Conservation (phyloP, 371 early-diverging fungal genomes). For the Sporodiniella umbellata region DNA sequence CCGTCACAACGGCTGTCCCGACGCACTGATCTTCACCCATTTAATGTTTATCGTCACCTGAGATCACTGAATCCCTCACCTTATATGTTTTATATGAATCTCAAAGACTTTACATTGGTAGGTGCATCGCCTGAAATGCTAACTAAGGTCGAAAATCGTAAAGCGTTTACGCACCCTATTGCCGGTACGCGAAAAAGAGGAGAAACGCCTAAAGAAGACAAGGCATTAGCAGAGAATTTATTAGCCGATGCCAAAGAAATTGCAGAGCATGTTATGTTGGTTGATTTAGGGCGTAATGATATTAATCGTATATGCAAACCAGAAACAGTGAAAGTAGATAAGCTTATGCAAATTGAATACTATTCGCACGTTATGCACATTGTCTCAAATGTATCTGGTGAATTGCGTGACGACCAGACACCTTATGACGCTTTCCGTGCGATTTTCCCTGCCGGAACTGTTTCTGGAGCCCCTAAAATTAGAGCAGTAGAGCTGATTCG, state of each 20-base stretch:
- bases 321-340: constrained; percentile 87
- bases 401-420: constrained; percentile 82
- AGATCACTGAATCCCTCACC: constrained; percentile 96
- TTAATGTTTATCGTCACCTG: constrained; percentile 94
- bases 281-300: constrained; percentile 97
- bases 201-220: constrained; percentile 75
- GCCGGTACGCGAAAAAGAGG: constrained; percentile 96
- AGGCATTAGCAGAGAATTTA: constrained; percentile 79
- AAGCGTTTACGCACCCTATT: constrained; percentile 92
- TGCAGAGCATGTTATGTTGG: constrained; percentile 96
- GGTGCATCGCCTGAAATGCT: constrained; percentile 98
- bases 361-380: constrained; percentile 98
- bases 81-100: constrained; percentile 97
- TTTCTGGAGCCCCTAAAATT: constrained; percentile 97
- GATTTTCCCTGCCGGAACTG: constrained; percentile 97
- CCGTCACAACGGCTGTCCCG: constrained; percentile 90
- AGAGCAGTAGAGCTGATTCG: constrained; percentile 92
- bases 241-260: constrained; percentile 90
- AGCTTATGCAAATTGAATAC: constrained; percentile 93
- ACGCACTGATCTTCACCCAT: constrained; percentile 87
- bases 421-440: constrained; percentile 94
- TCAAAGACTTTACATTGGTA: constrained; percentile 89
- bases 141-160: constrained; percentile 84
- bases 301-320: constrained; percentile 94
- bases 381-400: constrained; percentile 90